Conservation (phyloP, 208 protist species). For the Acanthamoeba comandoni region DNA sequence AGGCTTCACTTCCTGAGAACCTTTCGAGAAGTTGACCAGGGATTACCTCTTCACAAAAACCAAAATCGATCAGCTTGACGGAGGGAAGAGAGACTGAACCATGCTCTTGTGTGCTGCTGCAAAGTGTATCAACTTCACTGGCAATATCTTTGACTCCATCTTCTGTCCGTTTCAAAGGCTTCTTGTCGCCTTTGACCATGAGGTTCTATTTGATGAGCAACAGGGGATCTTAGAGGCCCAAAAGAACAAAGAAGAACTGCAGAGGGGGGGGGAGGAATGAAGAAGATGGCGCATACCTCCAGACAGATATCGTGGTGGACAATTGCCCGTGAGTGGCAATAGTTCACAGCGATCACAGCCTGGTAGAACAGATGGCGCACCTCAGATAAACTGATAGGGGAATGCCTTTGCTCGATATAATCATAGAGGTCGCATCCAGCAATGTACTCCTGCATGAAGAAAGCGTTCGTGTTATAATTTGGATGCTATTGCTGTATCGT, state of each 20-base stretch:
- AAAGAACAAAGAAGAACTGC: too few relatives aligned
- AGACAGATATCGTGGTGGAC: slow-evolving; percentile 52
- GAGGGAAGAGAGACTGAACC: too few relatives aligned
- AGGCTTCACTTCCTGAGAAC: slow-evolving; percentile 38
- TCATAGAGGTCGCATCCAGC: slow-evolving; percentile 49
- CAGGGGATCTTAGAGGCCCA: too few relatives aligned
- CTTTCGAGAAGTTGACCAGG: slow-evolving; percentile 42
- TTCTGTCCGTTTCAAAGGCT: too few relatives aligned
- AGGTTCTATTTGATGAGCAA: too few relatives aligned
- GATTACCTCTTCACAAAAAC: slow-evolving; percentile 38
- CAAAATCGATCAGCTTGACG: slow-evolving; percentile 54
- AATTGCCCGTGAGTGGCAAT: slow-evolving; percentile 25
- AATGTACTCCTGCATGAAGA: neutral
- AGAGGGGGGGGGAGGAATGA: too few relatives aligned
- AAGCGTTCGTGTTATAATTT: neutral
- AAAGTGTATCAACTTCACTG: too few relatives aligned
- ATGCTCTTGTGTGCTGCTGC: too few relatives aligned
- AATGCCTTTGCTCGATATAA: slow-evolving; percentile 32
- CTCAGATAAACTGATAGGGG: neutral
- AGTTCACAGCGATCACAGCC: slow-evolving; percentile 9
- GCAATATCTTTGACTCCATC: too few relatives aligned
- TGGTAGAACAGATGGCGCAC: slow-evolving; percentile 42
- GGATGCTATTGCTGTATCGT: neutral
- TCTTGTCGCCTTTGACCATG: too few relatives aligned
- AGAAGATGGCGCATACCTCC: too few relatives aligned